Evolutionary conservation across 1,139 yeast species (phyloP), one percentile per base, ranked within the genome.

Genomic region (Yamadazyma sp.): DNA sequence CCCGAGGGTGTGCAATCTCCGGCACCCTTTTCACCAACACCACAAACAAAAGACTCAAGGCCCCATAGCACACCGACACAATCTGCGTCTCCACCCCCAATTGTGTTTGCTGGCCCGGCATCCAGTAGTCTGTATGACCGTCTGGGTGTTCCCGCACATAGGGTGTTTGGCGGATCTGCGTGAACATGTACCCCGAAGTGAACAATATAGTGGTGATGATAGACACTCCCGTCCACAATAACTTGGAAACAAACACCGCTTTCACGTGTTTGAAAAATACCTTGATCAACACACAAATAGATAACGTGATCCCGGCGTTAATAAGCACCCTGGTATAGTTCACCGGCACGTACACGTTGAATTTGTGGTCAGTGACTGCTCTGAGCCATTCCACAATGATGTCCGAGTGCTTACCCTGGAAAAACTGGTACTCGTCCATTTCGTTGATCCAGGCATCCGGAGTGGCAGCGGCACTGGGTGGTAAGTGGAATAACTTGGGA

Each of bases 101-200:
- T 62, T 92, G 98, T 37, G 67, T 67, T 53, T 83, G 86, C 51
- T 86, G 89, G 23, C 86, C 81, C 6, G 74, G 72, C 8, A 68
- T 53, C 53, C 90, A 78, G 57, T 87, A 89, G 31, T 76, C 73
- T 3, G 76, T 70, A 3, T 62, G 62, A 21, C 90, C 92, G 35
- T 75, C 64, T 7, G 68, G 70, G 38, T 70, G 73, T 33, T 74
- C 75, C 43, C 79, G 81, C 26, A 84, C 70, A 53, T 81, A 85
- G 14, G 88, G 95, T 7, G 82, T 74, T 31, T 76, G 76, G 58
- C 97, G 80, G 47, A 92, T 92, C 51, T 80, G 78, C 59, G 88
- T 89, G 74, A 80, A 92, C 98, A 92, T 92, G 63, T 89, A 86
- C 12, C 98, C 98, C 10, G 94, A 73, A 37, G 79, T 82, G 68